These are phyloP conservation scores for Phialophora expanda DNA, from an alignment of 2,329 filamentous ascomycete genomes.

Conservation along the genomic window DNA sequence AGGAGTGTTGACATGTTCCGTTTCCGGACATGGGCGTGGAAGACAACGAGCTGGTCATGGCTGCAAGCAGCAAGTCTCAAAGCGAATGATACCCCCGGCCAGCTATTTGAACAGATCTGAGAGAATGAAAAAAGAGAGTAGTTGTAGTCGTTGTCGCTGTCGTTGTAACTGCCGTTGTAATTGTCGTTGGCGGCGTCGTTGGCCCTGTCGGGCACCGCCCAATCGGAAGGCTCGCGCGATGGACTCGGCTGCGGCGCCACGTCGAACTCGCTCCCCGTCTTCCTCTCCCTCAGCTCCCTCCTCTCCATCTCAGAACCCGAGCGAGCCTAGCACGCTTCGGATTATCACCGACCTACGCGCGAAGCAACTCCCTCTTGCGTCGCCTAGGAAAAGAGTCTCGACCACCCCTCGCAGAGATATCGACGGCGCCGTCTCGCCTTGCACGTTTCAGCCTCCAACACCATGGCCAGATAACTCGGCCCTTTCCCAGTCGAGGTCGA, in stretches of 20 bases:
- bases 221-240: conserved; percentile 12
- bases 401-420: conserved; percentile 16
- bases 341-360: conserved; percentile 29
- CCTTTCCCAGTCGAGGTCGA: conserved; percentile 27
- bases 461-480: conserved; percentile 28
- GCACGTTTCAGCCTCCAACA: conserved; percentile 1
- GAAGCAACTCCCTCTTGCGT: conserved; percentile 23
- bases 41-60: not conserved
- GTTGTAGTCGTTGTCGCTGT: not conserved
- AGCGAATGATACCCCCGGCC: not conserved
- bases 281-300: not conserved
- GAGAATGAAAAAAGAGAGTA: conserved; percentile 5
- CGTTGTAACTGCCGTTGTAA: not conserved
- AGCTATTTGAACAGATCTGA: not conserved
- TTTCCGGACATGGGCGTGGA: conserved; percentile 10
- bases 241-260: not conserved
- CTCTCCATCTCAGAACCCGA: not conserved
- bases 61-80: not conserved
- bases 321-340: conserved; percentile 3
- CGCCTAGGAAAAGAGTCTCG: conserved; percentile 28
- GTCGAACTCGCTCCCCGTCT: conserved; percentile 2
- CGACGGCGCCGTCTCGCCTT: conserved; percentile 21
- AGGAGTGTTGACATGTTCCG: conserved; percentile 16
- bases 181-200: not conserved
- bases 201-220: not conserved